Percentiles rank a stretch among this genome's conserved stretches.
Evolutionary conservation across 2,329 filamentous ascomycete genomes (phyloP).

Genomic region (Stemphylium beticola): DNA sequence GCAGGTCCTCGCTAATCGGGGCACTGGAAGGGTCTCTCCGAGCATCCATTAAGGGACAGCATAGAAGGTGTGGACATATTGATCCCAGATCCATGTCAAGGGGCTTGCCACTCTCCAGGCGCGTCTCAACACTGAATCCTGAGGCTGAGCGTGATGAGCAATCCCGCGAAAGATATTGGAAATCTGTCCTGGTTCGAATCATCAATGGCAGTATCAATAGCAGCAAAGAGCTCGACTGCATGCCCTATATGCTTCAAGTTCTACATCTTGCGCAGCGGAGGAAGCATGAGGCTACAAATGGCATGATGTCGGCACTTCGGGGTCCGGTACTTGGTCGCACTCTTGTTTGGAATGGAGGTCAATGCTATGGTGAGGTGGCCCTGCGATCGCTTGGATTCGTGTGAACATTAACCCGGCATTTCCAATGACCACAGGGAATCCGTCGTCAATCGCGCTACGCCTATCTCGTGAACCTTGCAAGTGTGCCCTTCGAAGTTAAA

Average conservation of each 20-base stretch:
- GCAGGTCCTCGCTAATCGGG: background rate
- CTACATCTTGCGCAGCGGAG: background rate
- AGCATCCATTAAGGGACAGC: background rate
- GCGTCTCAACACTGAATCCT: constrained; percentile 1
- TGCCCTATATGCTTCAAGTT: background rate
- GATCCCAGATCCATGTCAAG: background rate
- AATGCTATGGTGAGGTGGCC: background rate
- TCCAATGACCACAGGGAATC: constrained; percentile 1
- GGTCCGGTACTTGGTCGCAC: constrained; percentile 2
- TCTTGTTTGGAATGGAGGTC: constrained; percentile 6
- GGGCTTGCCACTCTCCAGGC: constrained; percentile 1
- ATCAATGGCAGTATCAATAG: background rate
- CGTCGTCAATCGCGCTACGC: constrained; percentile 2
- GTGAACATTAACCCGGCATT: constrained; percentile 1
- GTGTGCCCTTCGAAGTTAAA: constrained; percentile 4
- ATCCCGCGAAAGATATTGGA: background rate
- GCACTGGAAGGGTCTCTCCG: constrained; percentile 1
- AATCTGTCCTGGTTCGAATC: background rate
- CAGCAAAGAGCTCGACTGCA: background rate
- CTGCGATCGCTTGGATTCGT: constrained; percentile 2
- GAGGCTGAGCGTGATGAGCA: background rate
- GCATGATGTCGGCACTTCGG: constrained; percentile 8
- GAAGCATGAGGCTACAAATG: background rate
- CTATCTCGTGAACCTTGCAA: constrained; percentile 4
- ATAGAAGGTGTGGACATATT: background rate